Conservation (phyloP, 2,329 filamentous ascomycete genomes). For the Colletotrichum godetiae region DNA sequence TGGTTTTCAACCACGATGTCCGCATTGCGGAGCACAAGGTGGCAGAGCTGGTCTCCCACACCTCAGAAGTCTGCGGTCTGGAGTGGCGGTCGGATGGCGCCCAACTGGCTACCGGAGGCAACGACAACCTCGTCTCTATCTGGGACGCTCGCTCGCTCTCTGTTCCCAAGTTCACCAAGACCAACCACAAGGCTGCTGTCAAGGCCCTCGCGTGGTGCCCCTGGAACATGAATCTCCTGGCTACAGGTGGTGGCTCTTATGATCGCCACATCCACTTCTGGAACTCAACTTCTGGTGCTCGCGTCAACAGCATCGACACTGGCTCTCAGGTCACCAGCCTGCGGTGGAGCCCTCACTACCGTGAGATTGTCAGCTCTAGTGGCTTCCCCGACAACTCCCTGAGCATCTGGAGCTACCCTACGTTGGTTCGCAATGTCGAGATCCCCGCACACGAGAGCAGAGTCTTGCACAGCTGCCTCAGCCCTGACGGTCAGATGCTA, state of each 20-base stretch:
- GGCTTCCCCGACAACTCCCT: constrained; percentile 99
- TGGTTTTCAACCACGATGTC: constrained; percentile 99
- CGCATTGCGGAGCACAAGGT: constrained; percentile 98
- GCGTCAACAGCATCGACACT: constrained; percentile 99
- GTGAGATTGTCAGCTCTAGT: constrained; percentile 96
- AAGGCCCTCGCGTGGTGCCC: constrained; percentile 99
- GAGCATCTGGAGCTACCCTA: constrained; percentile 99
- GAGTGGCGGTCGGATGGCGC: constrained; percentile 98
- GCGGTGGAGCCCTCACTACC: constrained; percentile 96
- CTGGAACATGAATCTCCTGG: constrained; percentile 97
- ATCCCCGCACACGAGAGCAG: constrained; percentile 97
- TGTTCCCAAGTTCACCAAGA: constrained; percentile 99
- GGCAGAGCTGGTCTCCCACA: constrained; percentile 96
- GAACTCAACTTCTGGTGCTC: constrained; percentile 97
- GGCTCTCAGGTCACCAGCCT: constrained; percentile 97
- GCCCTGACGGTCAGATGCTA: constrained; percentile 97
- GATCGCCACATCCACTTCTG: constrained; percentile 99
- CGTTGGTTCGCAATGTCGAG: constrained; percentile 95
- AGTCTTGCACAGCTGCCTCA: constrained; percentile 95
- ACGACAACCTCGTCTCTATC: constrained; percentile 98
- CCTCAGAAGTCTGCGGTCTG: constrained; percentile 96
- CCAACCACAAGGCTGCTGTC: constrained; percentile 98
- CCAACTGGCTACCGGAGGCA: constrained; percentile 96
- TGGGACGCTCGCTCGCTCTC: constrained; percentile 96
- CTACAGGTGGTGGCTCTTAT: constrained; percentile 95